Percentiles rank a stretch among this genome's conserved stretches.
Conservation (phyloP, 2,329 filamentous ascomycete species). For the Trichoderma sp. region DNA sequence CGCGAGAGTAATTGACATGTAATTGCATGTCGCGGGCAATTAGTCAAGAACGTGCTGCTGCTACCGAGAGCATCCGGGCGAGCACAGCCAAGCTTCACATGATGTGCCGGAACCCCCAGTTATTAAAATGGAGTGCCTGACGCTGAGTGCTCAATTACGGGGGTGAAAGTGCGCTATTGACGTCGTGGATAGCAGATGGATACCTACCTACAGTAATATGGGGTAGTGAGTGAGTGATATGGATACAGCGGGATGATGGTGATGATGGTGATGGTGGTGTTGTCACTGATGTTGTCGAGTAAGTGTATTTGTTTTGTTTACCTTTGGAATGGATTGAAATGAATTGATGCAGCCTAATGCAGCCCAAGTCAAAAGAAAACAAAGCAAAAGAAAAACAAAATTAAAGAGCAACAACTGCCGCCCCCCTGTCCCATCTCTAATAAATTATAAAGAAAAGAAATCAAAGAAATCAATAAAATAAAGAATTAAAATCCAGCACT, state of each 20-base stretch:
- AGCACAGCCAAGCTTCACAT: not conserved
- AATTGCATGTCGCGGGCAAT: not conserved
- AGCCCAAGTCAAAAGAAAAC: not conserved
- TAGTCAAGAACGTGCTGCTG: too few relatives aligned
- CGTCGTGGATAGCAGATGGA: not conserved
- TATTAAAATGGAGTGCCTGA: not conserved
- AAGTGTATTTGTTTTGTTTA: not conserved
- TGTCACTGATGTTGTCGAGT: not conserved
- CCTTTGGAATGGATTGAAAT: not conserved
- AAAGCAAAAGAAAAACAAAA: not conserved
- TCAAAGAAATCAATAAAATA: not conserved
- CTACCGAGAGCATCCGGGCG: not conserved
- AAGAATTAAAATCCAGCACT: not conserved
- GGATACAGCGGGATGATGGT: not conserved
- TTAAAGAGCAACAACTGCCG: not conserved
- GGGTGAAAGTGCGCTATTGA: not conserved
- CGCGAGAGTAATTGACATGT: not conserved
- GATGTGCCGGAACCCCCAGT: not conserved
- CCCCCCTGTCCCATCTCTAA: not conserved
- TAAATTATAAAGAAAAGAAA: not conserved
- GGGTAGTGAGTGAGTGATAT: not conserved
- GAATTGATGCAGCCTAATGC: not conserved
- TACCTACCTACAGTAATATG: not conserved
- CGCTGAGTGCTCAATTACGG: not conserved
- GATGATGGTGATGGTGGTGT: not conserved